phyloP scores from a whole-genome alignment of 176 grass and related monocot species.

The Tuctoria greenei region DNA sequence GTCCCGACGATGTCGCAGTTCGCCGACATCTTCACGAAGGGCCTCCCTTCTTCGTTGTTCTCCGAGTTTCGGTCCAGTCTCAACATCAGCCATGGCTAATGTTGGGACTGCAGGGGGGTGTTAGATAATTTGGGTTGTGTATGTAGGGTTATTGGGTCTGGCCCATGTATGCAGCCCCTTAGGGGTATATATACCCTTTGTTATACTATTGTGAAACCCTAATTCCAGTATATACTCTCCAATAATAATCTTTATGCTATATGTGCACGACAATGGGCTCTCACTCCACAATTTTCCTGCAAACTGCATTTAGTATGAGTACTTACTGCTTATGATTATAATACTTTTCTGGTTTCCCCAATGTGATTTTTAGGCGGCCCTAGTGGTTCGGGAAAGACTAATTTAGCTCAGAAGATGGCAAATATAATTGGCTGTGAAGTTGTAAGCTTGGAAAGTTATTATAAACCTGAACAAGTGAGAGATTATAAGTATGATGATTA shows the following conservation, averaged over 20 bases:
- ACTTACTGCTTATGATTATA: conserved; percentile 35
- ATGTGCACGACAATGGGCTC: conserved; percentile 4
- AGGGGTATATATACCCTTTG: too few relatives aligned
- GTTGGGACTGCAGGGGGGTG: too few relatives aligned
- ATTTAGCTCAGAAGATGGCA: conserved; percentile 97
- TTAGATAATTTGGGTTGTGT: too few relatives aligned
- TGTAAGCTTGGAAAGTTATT: conserved; percentile 96
- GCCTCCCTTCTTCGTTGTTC: too few relatives aligned
- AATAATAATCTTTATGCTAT: conserved; percentile 7
- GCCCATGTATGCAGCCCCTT: too few relatives aligned
- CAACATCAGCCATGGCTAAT: too few relatives aligned
- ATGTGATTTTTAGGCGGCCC: conserved; percentile 69
- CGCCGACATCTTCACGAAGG: too few relatives aligned
- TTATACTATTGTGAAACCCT: too few relatives aligned
- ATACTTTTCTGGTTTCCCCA: not conserved
- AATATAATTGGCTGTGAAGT: conserved; percentile 99
- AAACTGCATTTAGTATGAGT: conserved; percentile 21
- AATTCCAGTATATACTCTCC: too few relatives aligned
- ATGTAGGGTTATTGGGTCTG: too few relatives aligned
- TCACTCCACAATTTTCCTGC: not conserved
- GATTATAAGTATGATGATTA: conserved; percentile 99
- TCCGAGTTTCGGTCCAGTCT: too few relatives aligned
- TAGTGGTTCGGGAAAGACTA: conserved; percentile 98
- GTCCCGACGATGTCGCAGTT: too few relatives aligned
- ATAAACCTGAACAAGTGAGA: conserved; percentile 93